phyloP scores from a whole-genome alignment of 805 yeast genomes.

The Sugiyamaella marilandica region DNA sequence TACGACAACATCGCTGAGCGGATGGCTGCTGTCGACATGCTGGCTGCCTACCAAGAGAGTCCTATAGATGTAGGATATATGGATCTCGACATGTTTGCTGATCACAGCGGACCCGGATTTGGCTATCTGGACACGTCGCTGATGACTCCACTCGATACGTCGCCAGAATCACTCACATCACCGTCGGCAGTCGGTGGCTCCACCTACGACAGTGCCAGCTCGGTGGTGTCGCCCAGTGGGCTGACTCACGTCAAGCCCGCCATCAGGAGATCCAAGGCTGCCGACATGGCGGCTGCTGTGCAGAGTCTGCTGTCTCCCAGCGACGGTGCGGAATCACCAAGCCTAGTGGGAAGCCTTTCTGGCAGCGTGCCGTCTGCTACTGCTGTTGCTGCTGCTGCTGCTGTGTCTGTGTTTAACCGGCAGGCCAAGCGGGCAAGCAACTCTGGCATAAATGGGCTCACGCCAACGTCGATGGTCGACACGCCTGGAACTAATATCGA shows the following conservation, averaged over 20 bases:
- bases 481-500: not conserved
- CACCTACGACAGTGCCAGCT: conserved; percentile 1
- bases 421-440: not conserved
- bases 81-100: conserved; percentile 4
- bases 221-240: not conserved
- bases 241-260: not conserved
- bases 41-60: conserved; percentile 4
- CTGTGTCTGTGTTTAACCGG: not conserved
- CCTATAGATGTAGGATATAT: conserved; percentile 9
- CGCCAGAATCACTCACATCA: conserved; percentile 16
- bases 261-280: not conserved
- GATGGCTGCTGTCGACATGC: conserved; percentile 9
- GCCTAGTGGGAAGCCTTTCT: not conserved
- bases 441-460: not conserved
- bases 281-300: conserved; percentile 1
- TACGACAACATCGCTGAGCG: conserved; percentile 20
- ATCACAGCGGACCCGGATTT: not conserved
- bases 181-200: conserved; percentile 7
- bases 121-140: conserved; percentile 8
- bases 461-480: not conserved
- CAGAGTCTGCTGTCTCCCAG: conserved; percentile 7
- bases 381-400: not conserved
- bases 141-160: conserved; percentile 19
- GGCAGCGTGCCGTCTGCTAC: not conserved
- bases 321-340: conserved; percentile 5